phyloP scores from a whole-genome alignment of 2,329 filamentous ascomycete genomes.

The Fusarium sp. region DNA sequence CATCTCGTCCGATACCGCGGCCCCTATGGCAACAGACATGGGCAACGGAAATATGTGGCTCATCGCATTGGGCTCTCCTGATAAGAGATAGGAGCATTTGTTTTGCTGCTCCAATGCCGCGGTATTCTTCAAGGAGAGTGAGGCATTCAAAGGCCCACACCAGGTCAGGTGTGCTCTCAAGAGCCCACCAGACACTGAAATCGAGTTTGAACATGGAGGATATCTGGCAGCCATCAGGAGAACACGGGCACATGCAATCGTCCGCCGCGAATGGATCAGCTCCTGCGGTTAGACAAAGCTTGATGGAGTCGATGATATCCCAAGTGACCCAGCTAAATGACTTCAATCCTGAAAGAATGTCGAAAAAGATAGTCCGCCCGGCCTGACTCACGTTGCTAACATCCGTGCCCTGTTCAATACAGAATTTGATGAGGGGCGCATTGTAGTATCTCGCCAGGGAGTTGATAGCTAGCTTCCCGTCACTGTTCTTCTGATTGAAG shows the following conservation, averaged over 20 bases:
- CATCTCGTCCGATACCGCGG: accelerated
- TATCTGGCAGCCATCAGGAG: not conserved
- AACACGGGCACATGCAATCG: not conserved
- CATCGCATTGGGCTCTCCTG: not conserved
- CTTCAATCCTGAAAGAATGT: accelerated
- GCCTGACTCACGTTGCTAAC: accelerated
- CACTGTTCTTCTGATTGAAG: not conserved
- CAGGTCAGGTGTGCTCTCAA: not conserved
- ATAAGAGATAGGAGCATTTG: not conserved
- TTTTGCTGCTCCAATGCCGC: not conserved
- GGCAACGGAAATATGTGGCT: not conserved
- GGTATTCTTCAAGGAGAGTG: not conserved
- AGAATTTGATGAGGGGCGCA: not conserved
- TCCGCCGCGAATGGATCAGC: not conserved
- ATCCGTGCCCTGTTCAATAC: not conserved
- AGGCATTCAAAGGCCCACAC: not conserved
- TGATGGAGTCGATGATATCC: not conserved
- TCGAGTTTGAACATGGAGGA: not conserved
- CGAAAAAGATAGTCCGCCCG: not conserved
- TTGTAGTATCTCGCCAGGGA: not conserved
- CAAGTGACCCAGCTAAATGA: accelerated
- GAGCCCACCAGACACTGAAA: no score
- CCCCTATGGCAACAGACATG: not conserved
- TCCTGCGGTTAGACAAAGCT: not conserved
- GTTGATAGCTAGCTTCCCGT: not conserved